Conservation (phyloP, 2,329 filamentous ascomycete species). For the Neonectria hederae region DNA sequence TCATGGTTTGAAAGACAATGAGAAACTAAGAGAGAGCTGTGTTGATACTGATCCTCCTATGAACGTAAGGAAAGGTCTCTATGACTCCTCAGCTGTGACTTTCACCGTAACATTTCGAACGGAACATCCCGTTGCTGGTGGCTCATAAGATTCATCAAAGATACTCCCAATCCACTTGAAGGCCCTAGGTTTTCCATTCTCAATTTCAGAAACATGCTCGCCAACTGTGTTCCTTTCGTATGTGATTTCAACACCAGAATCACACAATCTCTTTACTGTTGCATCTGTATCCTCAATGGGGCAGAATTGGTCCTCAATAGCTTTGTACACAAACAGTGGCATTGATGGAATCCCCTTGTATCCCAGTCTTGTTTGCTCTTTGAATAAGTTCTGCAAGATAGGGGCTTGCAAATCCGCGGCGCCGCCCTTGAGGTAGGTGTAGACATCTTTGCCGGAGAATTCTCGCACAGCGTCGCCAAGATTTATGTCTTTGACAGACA, state of each 20-base stretch:
- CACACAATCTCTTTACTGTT: slow-evolving; percentile 53
- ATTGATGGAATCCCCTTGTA: slow-evolving; percentile 54
- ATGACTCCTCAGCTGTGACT: neutral
- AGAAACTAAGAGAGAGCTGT: too few relatives aligned
- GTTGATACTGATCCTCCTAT: too few relatives aligned
- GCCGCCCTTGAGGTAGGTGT: slow-evolving; percentile 42
- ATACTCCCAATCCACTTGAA: slow-evolving; percentile 25
- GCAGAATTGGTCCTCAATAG: slow-evolving; percentile 56
- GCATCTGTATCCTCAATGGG: slow-evolving; percentile 54
- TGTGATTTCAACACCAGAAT: slow-evolving; percentile 50
- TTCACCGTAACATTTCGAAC: slow-evolving; percentile 13
- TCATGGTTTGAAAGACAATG: too few relatives aligned
- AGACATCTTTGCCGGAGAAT: slow-evolving; percentile 39
- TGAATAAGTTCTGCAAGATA: slow-evolving; percentile 35
- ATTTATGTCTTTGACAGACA: slow-evolving; percentile 3
- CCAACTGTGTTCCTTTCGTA: slow-evolving; percentile 57
- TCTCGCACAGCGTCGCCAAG: slow-evolving; percentile 28
- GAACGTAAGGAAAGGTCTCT: too few relatives aligned
- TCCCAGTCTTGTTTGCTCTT: slow-evolving; percentile 44
- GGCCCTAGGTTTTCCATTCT: slow-evolving; percentile 29
- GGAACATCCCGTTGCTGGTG: neutral
- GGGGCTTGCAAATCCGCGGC: slow-evolving; percentile 37
- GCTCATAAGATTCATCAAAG: slow-evolving; percentile 24
- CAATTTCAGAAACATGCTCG: slow-evolving; percentile 47
- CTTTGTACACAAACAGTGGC: slow-evolving; percentile 62